Evolutionary conservation across 345 rosid genomes (phyloP).

Genomic region (Populus simonii): DNA sequence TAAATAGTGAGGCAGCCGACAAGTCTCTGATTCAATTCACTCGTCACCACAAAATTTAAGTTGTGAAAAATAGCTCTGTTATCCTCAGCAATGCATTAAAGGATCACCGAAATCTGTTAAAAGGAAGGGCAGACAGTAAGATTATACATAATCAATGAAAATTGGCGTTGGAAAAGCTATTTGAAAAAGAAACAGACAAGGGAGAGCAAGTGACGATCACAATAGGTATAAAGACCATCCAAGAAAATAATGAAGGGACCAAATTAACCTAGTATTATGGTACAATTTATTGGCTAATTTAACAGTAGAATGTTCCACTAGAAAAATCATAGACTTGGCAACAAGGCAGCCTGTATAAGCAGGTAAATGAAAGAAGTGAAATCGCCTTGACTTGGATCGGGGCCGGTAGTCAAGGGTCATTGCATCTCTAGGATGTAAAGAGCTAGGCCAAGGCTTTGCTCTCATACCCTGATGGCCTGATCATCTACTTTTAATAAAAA

Average conservation of each 20-base stretch:
- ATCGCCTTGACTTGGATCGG: not conserved
- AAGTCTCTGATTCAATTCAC: not conserved
- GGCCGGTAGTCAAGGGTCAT: not conserved
- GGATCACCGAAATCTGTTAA: conserved; percentile 14
- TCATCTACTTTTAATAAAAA: not conserved
- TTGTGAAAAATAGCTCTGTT: not conserved
- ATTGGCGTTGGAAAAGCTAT: not conserved
- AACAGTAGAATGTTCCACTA: not conserved
- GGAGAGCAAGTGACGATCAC: not conserved
- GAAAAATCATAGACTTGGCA: not conserved
- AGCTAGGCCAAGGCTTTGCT: not conserved
- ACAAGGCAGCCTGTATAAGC: not conserved
- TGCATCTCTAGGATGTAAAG: not conserved
- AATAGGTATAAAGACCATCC: not conserved
- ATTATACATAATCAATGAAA: not conserved
- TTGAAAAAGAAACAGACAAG: not conserved
- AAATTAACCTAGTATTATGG: not conserved
- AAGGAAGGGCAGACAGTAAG: not conserved
- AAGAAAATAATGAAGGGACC: not conserved
- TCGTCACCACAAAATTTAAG: not conserved
- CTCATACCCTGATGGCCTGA: not conserved
- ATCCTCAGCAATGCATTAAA: not conserved
- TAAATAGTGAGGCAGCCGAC: not conserved
- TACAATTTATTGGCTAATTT: not conserved
- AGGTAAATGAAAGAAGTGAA: not conserved